These are phyloP conservation scores for Cucurbita maxima DNA, from an alignment of 306 rosid species.

Conservation along the genomic window DNA sequence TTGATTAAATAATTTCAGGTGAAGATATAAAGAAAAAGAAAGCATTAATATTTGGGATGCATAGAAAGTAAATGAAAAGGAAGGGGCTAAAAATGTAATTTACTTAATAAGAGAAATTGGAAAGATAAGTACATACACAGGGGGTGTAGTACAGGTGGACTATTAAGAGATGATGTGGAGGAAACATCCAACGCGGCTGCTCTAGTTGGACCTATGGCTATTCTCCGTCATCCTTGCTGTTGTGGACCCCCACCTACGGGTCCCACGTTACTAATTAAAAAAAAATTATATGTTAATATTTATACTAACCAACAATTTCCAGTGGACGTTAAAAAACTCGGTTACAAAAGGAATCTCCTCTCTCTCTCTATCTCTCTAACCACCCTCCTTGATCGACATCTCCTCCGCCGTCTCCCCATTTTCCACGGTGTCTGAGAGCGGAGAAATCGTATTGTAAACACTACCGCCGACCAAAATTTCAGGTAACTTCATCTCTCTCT, in stretches of 20 bases:
- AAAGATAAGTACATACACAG: neutral
- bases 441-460: neutral
- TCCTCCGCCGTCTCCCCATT: constrained; percentile 8
- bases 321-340: neutral
- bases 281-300: neutral
- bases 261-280: neutral
- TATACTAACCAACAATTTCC: neutral
- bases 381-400: neutral
- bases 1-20: too few species aligned
- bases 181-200: constrained; percentile 7
- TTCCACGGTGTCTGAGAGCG: neutral
- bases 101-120: neutral
- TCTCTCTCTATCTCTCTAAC: neutral
- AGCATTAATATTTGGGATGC: too few species aligned
- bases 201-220: constrained; percentile 4
- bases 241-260: neutral
- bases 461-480: neutral
- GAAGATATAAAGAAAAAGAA: too few species aligned
- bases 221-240: neutral
- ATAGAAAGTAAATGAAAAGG: neutral
- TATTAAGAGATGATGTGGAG: neutral
- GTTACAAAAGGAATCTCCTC: neutral
- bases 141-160: neutral
- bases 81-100: neutral
- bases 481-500: neutral